Conservation (phyloP, 2,329 filamentous ascomycete species). For the Rutstroemia sp. region DNA sequence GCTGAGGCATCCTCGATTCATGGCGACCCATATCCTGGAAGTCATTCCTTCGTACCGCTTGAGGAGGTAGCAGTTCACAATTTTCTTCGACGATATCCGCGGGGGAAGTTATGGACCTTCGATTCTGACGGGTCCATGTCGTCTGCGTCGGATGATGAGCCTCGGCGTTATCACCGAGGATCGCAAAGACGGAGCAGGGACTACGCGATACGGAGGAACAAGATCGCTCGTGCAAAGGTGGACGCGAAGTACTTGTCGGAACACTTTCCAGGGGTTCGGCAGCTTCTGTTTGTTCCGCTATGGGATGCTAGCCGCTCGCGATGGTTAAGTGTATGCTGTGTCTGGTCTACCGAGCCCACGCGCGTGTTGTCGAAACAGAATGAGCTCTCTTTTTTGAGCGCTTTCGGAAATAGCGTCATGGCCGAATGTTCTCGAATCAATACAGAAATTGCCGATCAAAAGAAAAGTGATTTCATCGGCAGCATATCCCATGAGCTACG, state of each 20-base stretch:
- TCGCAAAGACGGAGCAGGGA: slow-evolving; percentile 10
- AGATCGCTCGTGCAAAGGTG: slow-evolving; percentile 13
- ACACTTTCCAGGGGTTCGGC: slow-evolving; percentile 39
- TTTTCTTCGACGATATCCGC: slow-evolving; percentile 37
- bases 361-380: slow-evolving; percentile 30
- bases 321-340: slow-evolving; percentile 44
- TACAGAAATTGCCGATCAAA: slow-evolving; percentile 41
- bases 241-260: slow-evolving; percentile 29
- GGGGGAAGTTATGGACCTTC: slow-evolving; percentile 41
- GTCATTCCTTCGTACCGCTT: slow-evolving; percentile 22
- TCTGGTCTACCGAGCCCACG: slow-evolving; percentile 32
- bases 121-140: slow-evolving; percentile 36
- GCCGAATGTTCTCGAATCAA: slow-evolving; percentile 47
- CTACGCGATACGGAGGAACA: slow-evolving; percentile 9
- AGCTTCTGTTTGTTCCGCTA: slow-evolving; percentile 41
- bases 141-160: slow-evolving; percentile 38
- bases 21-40: slow-evolving; percentile 22
- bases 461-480: slow-evolving; percentile 51
- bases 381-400: slow-evolving; percentile 33
- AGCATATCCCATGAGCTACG: slow-evolving; percentile 52
- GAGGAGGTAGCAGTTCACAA: slow-evolving; percentile 24
- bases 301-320: slow-evolving; percentile 40
- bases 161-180: slow-evolving; percentile 1
- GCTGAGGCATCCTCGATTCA: slow-evolving; percentile 25
- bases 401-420: slow-evolving; percentile 45